phyloP scores from a whole-genome alignment of 768 basidiomycete genomes.

The Leccinum longicurvipes region DNA sequence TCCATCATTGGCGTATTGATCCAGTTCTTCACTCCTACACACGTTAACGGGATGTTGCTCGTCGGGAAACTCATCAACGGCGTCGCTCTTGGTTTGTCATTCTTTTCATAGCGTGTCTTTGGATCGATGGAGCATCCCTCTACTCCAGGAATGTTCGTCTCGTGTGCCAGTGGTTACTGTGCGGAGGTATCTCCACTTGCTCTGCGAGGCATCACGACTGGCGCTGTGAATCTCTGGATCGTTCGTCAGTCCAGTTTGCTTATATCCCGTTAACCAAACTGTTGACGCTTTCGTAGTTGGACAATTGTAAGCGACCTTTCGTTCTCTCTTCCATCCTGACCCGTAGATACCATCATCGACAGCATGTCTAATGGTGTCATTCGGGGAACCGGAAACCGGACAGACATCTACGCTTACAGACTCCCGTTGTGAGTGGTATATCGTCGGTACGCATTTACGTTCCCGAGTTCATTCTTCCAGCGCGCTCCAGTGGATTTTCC shows the following conservation, averaged over 20 bases:
- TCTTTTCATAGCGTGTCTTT: not conserved
- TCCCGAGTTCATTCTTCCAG: not conserved
- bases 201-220: slow-evolving; percentile 24
- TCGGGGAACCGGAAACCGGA: slow-evolving; percentile 20
- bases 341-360: not conserved
- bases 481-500: slow-evolving; percentile 35
- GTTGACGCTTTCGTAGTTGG: slow-evolving; percentile 14
- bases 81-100: slow-evolving; percentile 17
- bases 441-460: not conserved
- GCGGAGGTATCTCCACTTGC: slow-evolving; percentile 30
- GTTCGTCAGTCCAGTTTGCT: slow-evolving; percentile 11
- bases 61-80: slow-evolving; percentile 25
- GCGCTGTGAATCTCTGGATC: slow-evolving; percentile 25
- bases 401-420: slow-evolving; percentile 24
- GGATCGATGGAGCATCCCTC: not conserved
- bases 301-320: slow-evolving; percentile 15
- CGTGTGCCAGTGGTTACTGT: slow-evolving; percentile 23
- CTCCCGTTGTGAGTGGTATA: slow-evolving; percentile 22
- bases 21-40: slow-evolving; percentile 22
- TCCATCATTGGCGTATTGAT: slow-evolving; percentile 22
- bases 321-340: not conserved
- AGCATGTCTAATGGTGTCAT: slow-evolving; percentile 29
- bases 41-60: slow-evolving; percentile 24
- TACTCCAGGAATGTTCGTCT: slow-evolving; percentile 22
- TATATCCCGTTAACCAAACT: not conserved